These are phyloP conservation scores for Agarophyton chilense DNA, from an alignment of 23 red algal genomes.

Conservation along the genomic window DNA sequence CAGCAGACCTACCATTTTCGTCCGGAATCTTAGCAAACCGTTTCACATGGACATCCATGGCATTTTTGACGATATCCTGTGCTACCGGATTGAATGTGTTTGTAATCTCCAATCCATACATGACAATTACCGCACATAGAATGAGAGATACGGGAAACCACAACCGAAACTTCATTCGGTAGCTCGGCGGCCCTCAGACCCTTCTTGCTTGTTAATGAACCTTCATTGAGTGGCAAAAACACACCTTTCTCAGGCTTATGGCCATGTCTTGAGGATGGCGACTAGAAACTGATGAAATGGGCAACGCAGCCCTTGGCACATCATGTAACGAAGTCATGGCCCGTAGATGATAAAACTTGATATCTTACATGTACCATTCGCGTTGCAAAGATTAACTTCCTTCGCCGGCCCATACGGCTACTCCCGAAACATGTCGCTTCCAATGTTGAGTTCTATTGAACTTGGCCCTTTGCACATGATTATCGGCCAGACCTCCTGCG, in stretches of 20 bases:
- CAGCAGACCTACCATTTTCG: slow-evolving; percentile 43
- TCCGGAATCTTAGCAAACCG: slow-evolving; percentile 48
- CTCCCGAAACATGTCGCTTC: not conserved
- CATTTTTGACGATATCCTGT: slow-evolving; percentile 23
- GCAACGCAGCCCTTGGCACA: not conserved
- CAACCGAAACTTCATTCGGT: not conserved
- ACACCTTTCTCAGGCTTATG: not conserved
- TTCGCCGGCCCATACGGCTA: too few species aligned
- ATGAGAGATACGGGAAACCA: not conserved
- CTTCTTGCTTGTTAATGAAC: not conserved
- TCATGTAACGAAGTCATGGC: not conserved
- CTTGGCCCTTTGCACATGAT: not conserved
- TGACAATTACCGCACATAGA: not conserved
- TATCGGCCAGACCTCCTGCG: not conserved
- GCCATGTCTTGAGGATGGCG: not conserved
- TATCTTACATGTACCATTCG: not conserved
- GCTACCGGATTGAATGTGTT: slow-evolving; percentile 41
- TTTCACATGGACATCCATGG: slow-evolving; percentile 30
- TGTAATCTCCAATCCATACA: slow-evolving; percentile 1
- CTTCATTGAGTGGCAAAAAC: not conserved
- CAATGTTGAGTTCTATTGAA: not conserved
- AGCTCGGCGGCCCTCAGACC: not conserved
- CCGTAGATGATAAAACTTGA: not conserved
- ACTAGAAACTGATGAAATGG: not conserved
- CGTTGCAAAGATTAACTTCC: not conserved